Percentiles rank a stretch among this genome's conserved stretches.
These are phyloP conservation scores for Scutellaria barbata DNA, from an alignment of 257 asterid species.

Conservation along the genomic window DNA sequence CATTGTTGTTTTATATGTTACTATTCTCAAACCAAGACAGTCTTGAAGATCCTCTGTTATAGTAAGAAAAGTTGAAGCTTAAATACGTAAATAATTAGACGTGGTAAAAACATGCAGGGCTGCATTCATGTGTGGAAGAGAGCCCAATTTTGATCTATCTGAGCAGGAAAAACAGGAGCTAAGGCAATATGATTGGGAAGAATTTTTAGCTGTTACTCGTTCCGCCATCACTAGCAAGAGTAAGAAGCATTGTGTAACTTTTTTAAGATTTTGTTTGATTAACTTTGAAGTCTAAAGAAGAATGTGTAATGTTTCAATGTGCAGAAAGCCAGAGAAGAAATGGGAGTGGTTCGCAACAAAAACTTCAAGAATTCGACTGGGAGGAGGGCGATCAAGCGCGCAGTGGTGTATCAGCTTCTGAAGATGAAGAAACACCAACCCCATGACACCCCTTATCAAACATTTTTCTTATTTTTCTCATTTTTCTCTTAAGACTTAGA, in stretches of 20 bases:
- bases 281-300: neutral
- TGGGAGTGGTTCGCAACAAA: conserved; percentile 50
- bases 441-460: conserved; percentile 42
- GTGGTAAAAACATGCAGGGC: conserved; percentile 57
- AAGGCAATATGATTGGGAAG: conserved; percentile 74
- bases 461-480: neutral
- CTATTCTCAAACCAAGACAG: too few relatives aligned
- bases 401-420: conserved; percentile 60
- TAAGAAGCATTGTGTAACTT: conserved; percentile 28
- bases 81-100: neutral
- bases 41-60: too few relatives aligned
- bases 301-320: conserved; percentile 17
- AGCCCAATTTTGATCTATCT: conserved; percentile 84
- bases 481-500: neutral
- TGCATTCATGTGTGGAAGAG: conserved; percentile 98
- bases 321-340: conserved; percentile 65
- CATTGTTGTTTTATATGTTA: neutral
- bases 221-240: conserved; percentile 85
- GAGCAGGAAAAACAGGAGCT: conserved; percentile 88
- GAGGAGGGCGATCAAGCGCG: conserved; percentile 62
- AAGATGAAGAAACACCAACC: conserved; percentile 54
- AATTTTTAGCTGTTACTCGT: conserved; percentile 79
- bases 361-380: conserved; percentile 48
- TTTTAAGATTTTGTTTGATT: conserved; percentile 14
- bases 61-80: neutral